A percentile compares a stretch with the other conserved stretches of the same genome.
Conservation (phyloP, 139 green algal genomes). For the Coelastrella sp. region DNA sequence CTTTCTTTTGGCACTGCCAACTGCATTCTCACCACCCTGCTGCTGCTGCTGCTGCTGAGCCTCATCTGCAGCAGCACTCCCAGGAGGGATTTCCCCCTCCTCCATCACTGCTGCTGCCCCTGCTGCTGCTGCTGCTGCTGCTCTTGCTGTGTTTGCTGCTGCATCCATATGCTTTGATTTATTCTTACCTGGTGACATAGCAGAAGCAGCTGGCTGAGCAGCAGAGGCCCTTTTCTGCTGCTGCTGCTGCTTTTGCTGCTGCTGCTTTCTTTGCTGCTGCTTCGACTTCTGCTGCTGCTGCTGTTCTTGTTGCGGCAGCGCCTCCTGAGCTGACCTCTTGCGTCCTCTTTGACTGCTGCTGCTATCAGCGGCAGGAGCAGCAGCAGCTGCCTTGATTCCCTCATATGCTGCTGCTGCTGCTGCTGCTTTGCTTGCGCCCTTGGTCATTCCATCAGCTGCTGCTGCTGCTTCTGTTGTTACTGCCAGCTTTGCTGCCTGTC, state of each 20-base stretch:
- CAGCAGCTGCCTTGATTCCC: not conserved
- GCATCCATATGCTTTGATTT: no score
- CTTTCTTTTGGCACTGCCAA: not conserved
- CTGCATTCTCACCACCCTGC: not conserved
- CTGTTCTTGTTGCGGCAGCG: not conserved
- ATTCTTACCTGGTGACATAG: no score
- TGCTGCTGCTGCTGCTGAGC: not conserved
- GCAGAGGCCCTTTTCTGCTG: not conserved
- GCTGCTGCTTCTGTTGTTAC: not conserved
- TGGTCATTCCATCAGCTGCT: not conserved
- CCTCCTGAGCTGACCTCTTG: not conserved
- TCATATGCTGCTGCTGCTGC: not conserved
- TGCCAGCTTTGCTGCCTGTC: conserved; percentile 19
- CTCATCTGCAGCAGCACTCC: not conserved
- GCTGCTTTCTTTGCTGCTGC: not conserved
- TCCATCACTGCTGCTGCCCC: not conserved
- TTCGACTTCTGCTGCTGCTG: no score
- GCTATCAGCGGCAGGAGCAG: not conserved
- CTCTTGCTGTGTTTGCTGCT: not conserved
- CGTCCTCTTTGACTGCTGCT: not conserved
- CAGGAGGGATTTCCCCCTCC: no score
- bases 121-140: not conserved
- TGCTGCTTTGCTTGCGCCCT: not conserved
- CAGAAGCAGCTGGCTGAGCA: no score
- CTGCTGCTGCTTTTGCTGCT: not conserved